Percentiles rank a stretch among this genome's conserved stretches.
phyloP scores from a whole-genome alignment of 108 stramenopile genomes.

The Discostella pseudostelligera region DNA sequence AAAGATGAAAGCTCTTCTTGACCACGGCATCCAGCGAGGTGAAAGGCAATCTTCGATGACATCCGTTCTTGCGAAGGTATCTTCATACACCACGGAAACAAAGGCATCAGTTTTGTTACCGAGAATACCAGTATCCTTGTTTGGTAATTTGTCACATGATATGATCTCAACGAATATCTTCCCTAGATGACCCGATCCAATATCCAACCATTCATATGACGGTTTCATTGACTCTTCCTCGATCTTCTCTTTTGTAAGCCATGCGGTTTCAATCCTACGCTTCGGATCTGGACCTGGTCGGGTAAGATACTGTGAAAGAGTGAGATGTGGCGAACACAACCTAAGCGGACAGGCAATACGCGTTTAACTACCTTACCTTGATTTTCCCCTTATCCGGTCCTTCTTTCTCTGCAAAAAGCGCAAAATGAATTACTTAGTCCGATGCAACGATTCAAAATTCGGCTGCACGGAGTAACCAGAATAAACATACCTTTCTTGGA shows the following conservation, averaged over 20 bases:
- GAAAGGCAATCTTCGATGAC: conserved; percentile 70
- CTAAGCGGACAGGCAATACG: neutral
- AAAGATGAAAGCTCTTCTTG: conserved; percentile 72
- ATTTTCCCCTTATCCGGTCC: conserved; percentile 22
- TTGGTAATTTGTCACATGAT: conserved; percentile 67
- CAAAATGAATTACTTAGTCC: neutral
- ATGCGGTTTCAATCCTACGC: conserved; percentile 55
- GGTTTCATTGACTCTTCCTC: conserved; percentile 47
- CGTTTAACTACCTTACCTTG: conserved; percentile 1
- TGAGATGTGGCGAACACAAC: conserved; percentile 2
- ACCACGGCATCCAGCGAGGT: conserved; percentile 83
- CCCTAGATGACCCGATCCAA: conserved; percentile 69
- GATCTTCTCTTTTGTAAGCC: conserved; percentile 66
- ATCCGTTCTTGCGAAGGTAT: conserved; percentile 63
- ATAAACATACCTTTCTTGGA: conserved; percentile 44
- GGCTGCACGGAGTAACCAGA: neutral
- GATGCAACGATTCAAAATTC: neutral
- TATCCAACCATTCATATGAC: conserved; percentile 62
- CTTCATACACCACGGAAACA: conserved; percentile 68
- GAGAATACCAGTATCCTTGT: conserved; percentile 53
- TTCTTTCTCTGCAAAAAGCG: conserved; percentile 22
- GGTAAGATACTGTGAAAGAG: conserved; percentile 40
- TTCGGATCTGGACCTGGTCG: conserved; percentile 74
- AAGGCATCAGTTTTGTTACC: conserved; percentile 82
- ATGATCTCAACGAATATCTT: conserved; percentile 71